Evolutionary conservation across 441 rosid species (phyloP).

Genomic region (Arabidopsis hybrid): DNA sequence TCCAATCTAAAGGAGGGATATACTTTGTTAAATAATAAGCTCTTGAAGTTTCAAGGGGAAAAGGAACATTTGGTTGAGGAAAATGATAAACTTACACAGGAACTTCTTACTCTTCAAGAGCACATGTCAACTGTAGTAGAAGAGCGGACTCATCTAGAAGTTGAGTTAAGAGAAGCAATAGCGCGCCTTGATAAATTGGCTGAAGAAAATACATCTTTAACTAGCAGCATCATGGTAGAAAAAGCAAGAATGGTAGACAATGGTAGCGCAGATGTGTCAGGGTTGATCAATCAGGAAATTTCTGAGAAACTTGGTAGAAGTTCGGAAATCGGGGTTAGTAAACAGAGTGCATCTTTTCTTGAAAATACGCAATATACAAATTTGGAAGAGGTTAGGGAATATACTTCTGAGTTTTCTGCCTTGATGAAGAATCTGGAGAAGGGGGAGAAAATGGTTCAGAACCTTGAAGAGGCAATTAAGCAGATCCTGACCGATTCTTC

Average conservation of each 20-base stretch:
- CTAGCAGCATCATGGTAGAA: slow-evolving; percentile 54
- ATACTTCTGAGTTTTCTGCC: slow-evolving; percentile 53
- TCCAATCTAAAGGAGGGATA: slow-evolving; percentile 52
- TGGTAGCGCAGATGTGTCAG: slow-evolving; percentile 44
- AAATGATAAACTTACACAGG: slow-evolving; percentile 65
- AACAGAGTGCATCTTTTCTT: slow-evolving; percentile 43
- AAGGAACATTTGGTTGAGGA: slow-evolving; percentile 53
- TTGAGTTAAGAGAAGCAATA: slow-evolving; percentile 57
- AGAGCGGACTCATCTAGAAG: slow-evolving; percentile 53
- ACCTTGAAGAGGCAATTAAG: slow-evolving; percentile 73
- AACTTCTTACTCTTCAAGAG: slow-evolving; percentile 66
- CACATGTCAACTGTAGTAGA: slow-evolving; percentile 56
- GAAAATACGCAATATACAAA: slow-evolving; percentile 46
- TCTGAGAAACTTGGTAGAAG: slow-evolving; percentile 44
- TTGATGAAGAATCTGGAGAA: slow-evolving; percentile 65
- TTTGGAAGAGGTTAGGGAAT: slow-evolving; percentile 50
- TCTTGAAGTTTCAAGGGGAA: slow-evolving; percentile 60
- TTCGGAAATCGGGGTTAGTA: slow-evolving; percentile 38
- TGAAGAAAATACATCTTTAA: slow-evolving; percentile 61
- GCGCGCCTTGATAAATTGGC: slow-evolving; percentile 59
- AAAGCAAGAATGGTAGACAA: slow-evolving; percentile 54
- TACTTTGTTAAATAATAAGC: slow-evolving; percentile 52
- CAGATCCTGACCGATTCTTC: slow-evolving; percentile 53
- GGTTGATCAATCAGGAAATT: slow-evolving; percentile 42
- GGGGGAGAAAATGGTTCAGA: slow-evolving; percentile 60